These are phyloP conservation scores for Mortierella sp. DNA, from an alignment of 371 early-diverging fungal genomes.

Conservation along the genomic window DNA sequence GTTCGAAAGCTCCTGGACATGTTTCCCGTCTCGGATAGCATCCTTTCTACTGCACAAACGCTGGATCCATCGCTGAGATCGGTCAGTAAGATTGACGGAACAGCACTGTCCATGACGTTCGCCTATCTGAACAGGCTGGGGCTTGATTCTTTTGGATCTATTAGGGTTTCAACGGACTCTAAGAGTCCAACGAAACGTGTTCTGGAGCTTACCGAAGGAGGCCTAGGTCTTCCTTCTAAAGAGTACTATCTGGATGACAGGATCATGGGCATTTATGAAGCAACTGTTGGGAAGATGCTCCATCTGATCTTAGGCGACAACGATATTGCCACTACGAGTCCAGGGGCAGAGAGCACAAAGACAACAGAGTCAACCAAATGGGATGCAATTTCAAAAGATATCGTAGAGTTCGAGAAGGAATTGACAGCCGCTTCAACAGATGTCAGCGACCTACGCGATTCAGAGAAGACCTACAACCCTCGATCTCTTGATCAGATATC, in stretches of 20 bases:
- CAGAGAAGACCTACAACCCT: constrained; percentile 63
- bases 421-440: constrained; percentile 54
- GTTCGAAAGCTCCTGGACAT: constrained; percentile 47
- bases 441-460: constrained; percentile 61
- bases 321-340: background rate
- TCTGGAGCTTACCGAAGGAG: constrained; percentile 60
- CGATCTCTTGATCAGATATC: constrained; percentile 51
- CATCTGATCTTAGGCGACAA: constrained; percentile 23
- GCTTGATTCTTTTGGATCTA: constrained; percentile 36
- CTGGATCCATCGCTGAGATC: background rate
- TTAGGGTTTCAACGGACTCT: constrained; percentile 58
- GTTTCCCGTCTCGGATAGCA: constrained; percentile 35
- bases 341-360: background rate
- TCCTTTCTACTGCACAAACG: background rate
- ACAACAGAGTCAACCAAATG: constrained; percentile 13
- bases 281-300: constrained; percentile 51
- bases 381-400: constrained; percentile 42
- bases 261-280: constrained; percentile 50
- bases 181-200: constrained; percentile 59
- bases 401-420: constrained; percentile 61
- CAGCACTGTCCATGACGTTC: constrained; percentile 24
- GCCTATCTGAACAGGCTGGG: constrained; percentile 32
- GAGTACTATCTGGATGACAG: constrained; percentile 63
- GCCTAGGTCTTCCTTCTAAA: constrained; percentile 66
- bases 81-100: background rate